These are phyloP conservation scores for Talaromyces sp. DNA, from an alignment of 2,329 filamentous ascomycete species.

Conservation along the genomic window DNA sequence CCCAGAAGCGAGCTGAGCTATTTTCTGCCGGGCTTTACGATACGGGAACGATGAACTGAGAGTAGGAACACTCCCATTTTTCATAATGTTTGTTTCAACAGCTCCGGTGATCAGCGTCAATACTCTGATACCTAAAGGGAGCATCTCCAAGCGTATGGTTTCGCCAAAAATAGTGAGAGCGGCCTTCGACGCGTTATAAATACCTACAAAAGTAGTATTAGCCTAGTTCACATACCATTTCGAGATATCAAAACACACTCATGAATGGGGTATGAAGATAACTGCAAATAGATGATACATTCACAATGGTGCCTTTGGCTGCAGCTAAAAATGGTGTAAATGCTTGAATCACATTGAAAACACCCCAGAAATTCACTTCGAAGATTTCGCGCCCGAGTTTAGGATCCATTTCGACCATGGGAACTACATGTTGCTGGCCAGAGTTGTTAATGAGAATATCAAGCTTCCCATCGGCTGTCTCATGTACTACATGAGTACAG, in stretches of 20 bases:
- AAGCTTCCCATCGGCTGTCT: slow-evolving; percentile 35
- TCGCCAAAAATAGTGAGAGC: slow-evolving; percentile 32
- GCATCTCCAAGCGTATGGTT: slow-evolving; percentile 36
- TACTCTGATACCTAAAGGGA: slow-evolving; percentile 33
- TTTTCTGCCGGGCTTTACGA: neutral
- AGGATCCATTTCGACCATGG: slow-evolving; percentile 27
- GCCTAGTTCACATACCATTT: neutral
- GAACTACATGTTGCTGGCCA: slow-evolving; percentile 35
- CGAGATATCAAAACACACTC: slow-evolving; percentile 17
- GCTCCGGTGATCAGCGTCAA: slow-evolving; percentile 31
- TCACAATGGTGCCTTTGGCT: slow-evolving; percentile 33
- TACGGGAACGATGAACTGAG: neutral
- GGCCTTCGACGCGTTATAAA: slow-evolving; percentile 38
- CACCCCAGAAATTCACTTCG: slow-evolving; percentile 38
- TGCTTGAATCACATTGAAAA: slow-evolving; percentile 29
- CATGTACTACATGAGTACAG: slow-evolving; percentile 22
- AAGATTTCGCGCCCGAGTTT: neutral
- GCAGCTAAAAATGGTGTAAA: slow-evolving; percentile 30
- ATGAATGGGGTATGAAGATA: slow-evolving; percentile 17
- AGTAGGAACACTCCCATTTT: neutral
- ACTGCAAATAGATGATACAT: slow-evolving; percentile 12
- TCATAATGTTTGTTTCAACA: slow-evolving; percentile 18
- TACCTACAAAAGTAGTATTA: slow-evolving; percentile 13
- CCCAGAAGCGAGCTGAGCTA: neutral
- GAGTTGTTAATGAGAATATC: slow-evolving; percentile 49